Percentiles rank a stretch among this genome's conserved stretches.
Conservation (phyloP, 257 asterid genomes). For the Agastache rugosa region DNA sequence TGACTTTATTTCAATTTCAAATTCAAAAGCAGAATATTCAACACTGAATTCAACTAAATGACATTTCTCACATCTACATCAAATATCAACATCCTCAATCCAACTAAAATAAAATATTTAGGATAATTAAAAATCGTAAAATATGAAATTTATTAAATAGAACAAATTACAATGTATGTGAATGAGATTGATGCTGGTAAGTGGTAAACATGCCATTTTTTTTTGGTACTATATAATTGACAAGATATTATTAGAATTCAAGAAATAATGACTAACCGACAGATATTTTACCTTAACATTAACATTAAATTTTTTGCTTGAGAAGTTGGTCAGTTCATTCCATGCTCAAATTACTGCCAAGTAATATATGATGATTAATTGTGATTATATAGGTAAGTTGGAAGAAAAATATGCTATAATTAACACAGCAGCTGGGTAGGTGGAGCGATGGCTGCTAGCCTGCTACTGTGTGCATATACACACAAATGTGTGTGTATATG, state of each 20-base stretch:
- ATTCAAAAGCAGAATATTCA: constrained; percentile 5
- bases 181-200: background rate
- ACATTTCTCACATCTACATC: background rate
- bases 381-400: background rate
- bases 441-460: background rate
- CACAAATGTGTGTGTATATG: background rate
- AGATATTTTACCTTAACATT: background rate
- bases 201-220: background rate
- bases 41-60: background rate
- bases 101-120: background rate
- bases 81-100: background rate
- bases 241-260: background rate
- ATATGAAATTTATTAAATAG: too few species aligned
- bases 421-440: constrained; percentile 6
- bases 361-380: background rate
- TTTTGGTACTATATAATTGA: background rate
- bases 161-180: too few species aligned
- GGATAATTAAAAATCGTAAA: too few species aligned
- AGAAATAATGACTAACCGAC: background rate
- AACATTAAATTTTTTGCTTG: background rate
- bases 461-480: background rate
- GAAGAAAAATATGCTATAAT: constrained; percentile 2
- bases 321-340: background rate
- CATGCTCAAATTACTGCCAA: background rate
- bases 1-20: background rate